These are phyloP conservation scores for Microsporum canis DNA, from an alignment of 2,329 filamentous ascomycete species.

Conservation along the genomic window DNA sequence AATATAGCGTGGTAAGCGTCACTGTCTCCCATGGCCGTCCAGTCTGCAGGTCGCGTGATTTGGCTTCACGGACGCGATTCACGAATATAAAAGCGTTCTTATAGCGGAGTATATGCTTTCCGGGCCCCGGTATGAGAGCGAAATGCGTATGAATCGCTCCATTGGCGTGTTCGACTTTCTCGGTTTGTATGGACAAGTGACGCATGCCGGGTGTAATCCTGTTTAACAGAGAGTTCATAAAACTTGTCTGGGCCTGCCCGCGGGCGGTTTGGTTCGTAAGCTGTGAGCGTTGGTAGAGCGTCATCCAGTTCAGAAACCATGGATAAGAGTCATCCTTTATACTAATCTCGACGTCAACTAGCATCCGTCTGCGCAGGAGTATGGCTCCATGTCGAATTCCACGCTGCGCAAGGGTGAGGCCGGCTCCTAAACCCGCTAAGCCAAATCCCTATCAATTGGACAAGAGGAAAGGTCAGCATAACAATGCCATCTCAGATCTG, in stretches of 20 bases:
- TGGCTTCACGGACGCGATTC: constrained; percentile 72
- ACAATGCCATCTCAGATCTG: neutral
- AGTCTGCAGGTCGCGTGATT: constrained; percentile 63
- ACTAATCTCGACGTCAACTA: constrained; percentile 92
- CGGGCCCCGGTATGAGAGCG: constrained; percentile 80
- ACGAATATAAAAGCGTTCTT: constrained; percentile 79
- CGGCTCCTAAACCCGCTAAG: constrained; percentile 77
- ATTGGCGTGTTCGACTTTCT: constrained; percentile 50
- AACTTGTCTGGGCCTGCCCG: constrained; percentile 26
- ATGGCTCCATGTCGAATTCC: constrained; percentile 60
- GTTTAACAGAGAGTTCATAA: constrained; percentile 44
- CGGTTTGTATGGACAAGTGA: constrained; percentile 54
- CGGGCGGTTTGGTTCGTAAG: constrained; percentile 40
- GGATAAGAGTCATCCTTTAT: constrained; percentile 86
- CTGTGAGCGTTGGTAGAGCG: constrained; percentile 59
- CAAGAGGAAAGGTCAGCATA: neutral
- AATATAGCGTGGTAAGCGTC: constrained; percentile 81
- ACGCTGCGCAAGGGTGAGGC: constrained; percentile 66
- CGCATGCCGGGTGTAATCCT: constrained; percentile 50
- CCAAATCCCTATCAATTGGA: constrained; percentile 56
- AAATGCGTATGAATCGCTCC: constrained; percentile 69
- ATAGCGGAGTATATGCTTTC: constrained; percentile 77
- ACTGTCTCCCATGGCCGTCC: constrained; percentile 92
- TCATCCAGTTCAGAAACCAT: constrained; percentile 93
- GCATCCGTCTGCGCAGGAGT: constrained; percentile 68